phyloP scores from a whole-genome alignment of 2,329 filamentous ascomycete species.

The Verticillium nubilum region DNA sequence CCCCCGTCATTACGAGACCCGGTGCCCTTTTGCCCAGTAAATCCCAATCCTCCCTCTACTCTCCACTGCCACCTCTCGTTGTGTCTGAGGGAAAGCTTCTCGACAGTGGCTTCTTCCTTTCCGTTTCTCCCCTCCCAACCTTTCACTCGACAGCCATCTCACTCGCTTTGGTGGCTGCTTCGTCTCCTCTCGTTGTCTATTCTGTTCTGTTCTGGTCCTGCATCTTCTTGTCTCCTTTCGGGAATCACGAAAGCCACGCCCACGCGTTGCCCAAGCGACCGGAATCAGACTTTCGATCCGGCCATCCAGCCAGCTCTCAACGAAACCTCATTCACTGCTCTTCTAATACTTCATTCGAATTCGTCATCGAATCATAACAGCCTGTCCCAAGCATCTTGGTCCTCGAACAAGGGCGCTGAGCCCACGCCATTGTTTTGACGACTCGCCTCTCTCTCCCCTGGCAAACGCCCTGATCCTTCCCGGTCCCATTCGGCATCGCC shows the following conservation, averaged over 20 bases:
- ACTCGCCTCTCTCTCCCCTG: background rate
- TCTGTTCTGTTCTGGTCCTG: conserved; percentile 15
- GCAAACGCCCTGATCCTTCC: background rate
- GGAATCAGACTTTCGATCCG: background rate
- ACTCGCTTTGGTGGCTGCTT: conserved; percentile 51
- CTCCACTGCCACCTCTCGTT: conserved; percentile 1
- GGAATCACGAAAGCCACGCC: conserved; percentile 4
- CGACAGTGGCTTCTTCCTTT: conserved; percentile 6
- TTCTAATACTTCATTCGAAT: background rate
- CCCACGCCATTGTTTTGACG: background rate
- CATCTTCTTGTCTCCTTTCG: conserved; percentile 12
- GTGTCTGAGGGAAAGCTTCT: conserved; percentile 10
- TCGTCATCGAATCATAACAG: background rate
- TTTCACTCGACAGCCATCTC: conserved; percentile 35
- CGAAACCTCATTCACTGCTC: background rate
- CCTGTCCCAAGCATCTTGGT: background rate
- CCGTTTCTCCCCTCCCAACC: conserved; percentile 12
- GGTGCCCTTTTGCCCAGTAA: background rate
- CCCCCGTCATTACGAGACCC: conserved; percentile 9
- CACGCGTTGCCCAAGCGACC: conserved; percentile 9
- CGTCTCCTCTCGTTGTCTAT: conserved; percentile 30
- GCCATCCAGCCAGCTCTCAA: background rate
- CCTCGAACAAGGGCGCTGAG: background rate
- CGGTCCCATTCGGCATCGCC: conserved; percentile 1
- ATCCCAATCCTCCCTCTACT: background rate